A percentile compares a stretch with the other conserved stretches of the same genome.
These are phyloP conservation scores for Colletotrichum sp. DNA, from an alignment of 2,329 filamentous ascomycete genomes.

Conservation along the genomic window DNA sequence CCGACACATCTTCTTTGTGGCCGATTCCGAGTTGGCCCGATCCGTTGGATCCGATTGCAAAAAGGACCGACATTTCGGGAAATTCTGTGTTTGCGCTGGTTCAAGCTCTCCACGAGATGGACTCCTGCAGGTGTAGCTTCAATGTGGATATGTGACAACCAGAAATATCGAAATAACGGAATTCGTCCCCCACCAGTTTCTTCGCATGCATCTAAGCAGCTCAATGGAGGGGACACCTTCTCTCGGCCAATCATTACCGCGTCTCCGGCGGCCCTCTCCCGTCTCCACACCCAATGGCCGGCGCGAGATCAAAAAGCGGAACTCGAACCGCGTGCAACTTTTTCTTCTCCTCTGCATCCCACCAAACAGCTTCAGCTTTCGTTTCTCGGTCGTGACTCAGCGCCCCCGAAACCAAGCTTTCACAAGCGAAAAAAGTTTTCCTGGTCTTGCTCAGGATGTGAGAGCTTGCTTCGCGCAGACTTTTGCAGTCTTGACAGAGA, in stretches of 20 bases:
- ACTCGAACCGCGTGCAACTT: neutral
- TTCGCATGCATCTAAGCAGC: constrained; percentile 3
- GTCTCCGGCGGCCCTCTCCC: neutral
- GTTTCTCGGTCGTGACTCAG: neutral
- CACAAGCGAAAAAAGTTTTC: neutral
- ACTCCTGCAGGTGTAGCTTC: neutral
- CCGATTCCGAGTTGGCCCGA: constrained; percentile 77
- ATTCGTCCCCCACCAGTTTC: constrained; percentile 19
- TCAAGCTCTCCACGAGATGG: neutral
- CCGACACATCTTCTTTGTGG: constrained; percentile 73
- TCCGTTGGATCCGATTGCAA: constrained; percentile 78
- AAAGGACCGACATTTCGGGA: constrained; percentile 57
- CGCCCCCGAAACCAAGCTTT: neutral
- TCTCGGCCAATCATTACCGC: constrained; percentile 20
- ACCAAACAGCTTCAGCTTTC: neutral
- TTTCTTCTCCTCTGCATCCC: neutral
- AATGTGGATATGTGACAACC: neutral
- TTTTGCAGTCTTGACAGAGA: neutral
- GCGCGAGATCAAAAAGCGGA: constrained; percentile 21
- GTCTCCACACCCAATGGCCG: neutral
- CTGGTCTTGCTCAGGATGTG: constrained; percentile 21
- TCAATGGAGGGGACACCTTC: neutral
- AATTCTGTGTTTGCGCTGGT: too few relatives aligned
- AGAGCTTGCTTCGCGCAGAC: constrained; percentile 16
- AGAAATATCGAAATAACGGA: neutral